A percentile compares a stretch with the other conserved stretches of the same genome.
These are phyloP conservation scores for Hysterangium stoloniferum DNA, from an alignment of 768 basidiomycete genomes.

Conservation along the genomic window DNA sequence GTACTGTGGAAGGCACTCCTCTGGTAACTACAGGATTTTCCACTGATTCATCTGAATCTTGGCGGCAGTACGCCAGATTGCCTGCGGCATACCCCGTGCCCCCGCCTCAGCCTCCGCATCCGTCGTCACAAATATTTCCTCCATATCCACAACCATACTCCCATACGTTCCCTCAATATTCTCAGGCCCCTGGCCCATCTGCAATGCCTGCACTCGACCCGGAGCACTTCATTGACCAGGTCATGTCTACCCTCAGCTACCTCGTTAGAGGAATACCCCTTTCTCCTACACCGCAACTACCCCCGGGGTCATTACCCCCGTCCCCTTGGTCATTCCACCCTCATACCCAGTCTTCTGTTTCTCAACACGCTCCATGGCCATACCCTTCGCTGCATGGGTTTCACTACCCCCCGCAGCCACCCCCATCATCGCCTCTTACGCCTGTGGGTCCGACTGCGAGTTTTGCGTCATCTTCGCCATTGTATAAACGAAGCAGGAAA, in stretches of 20 bases:
- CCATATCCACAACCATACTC: neutral
- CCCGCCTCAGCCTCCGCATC: slow-evolving; percentile 30
- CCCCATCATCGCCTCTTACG: neutral
- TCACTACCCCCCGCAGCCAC: neutral
- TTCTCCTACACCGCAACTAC: slow-evolving; percentile 19
- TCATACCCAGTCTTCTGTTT: neutral
- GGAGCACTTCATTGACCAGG: slow-evolving; percentile 26
- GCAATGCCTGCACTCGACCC: neutral
- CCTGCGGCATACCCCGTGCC: slow-evolving; percentile 45
- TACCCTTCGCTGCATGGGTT: neutral
- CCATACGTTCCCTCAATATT: neutral
- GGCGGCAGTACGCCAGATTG: slow-evolving; percentile 16
- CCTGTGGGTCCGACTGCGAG: too few species aligned
- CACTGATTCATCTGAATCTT: too few species aligned
- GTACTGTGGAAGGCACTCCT: too few species aligned
- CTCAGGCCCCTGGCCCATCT: neutral
- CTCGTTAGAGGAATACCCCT: too few species aligned
- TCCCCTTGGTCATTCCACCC: neutral
- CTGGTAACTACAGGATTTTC: too few species aligned
- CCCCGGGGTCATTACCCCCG: neutral
- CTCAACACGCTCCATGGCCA: slow-evolving; percentile 5
- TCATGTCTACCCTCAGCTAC: slow-evolving; percentile 35
- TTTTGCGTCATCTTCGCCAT: too few species aligned
- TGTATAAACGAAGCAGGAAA: too few species aligned
- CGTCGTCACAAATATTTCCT: slow-evolving; percentile 12